Percentiles rank a stretch among this genome's conserved stretches.
Conservation (phyloP, 371 early-diverging fungal species). For the Rhizopus stolonifer region DNA sequence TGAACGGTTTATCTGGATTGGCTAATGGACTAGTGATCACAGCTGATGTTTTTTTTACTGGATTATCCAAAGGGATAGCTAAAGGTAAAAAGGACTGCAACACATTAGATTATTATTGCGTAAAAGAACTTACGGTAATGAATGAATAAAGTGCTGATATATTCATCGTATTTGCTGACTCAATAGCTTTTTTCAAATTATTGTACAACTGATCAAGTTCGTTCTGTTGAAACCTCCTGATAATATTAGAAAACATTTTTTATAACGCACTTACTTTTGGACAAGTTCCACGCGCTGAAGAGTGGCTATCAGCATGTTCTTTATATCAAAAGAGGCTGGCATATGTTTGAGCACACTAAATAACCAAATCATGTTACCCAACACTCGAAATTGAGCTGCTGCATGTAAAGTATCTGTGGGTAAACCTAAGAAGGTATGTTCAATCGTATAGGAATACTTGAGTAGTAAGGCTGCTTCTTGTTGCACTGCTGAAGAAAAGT, state of each 20-base stretch:
- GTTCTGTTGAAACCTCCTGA: slow-evolving; percentile 23
- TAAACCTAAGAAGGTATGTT: slow-evolving; percentile 64
- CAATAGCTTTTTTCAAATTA: slow-evolving; percentile 24
- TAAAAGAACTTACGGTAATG: slow-evolving; percentile 27
- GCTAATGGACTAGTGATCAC: slow-evolving; percentile 35
- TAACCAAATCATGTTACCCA: slow-evolving; percentile 57
- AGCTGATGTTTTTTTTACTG: slow-evolving; percentile 39
- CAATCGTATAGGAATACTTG: slow-evolving; percentile 60
- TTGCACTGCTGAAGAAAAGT: slow-evolving; percentile 46
- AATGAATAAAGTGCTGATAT: slow-evolving; percentile 33
- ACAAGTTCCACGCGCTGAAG: slow-evolving; percentile 33
- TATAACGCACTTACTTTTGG: slow-evolving; percentile 1
- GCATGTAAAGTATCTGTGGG: slow-evolving; percentile 40
- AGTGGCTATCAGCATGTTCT: slow-evolving; percentile 37
- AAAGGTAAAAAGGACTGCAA: slow-evolving; percentile 36
- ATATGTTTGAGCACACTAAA: slow-evolving; percentile 54
- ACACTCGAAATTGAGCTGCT: slow-evolving; percentile 46
- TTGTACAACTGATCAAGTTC: slow-evolving; percentile 20
- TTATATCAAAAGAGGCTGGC: slow-evolving; percentile 25
- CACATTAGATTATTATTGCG: slow-evolving; percentile 3
- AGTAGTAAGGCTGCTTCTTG: slow-evolving; percentile 42
- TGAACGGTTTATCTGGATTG: slow-evolving; percentile 43
- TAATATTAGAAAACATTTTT: neutral
- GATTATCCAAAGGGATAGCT: slow-evolving; percentile 31
- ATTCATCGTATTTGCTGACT: slow-evolving; percentile 25